Base-by-base conservation (phyloP, 2,329 filamentous ascomycete genomes). In the Celoporthe dispersa region DNA sequence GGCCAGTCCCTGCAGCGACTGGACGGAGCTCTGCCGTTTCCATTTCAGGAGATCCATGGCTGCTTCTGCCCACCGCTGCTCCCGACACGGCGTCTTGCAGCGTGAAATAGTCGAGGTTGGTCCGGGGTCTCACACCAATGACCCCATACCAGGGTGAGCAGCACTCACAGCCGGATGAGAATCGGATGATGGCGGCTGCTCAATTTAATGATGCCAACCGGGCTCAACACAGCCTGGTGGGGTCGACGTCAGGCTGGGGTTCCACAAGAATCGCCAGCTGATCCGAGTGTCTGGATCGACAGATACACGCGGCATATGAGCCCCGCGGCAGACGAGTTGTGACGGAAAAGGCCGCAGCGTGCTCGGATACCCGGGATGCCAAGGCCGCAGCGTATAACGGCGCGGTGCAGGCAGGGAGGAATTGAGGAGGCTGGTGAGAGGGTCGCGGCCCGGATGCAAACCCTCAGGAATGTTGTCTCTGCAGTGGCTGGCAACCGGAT, bases 41-140 rank as follows among this genome's bases (percentile, higher is more conserved):
- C 69, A 71, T 57, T 67, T 71, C n/a, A 71, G 53, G n/a, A 69
- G 9, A 57, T 72, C 71, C 71, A 72, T 72, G 7, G 22, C 66
- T 61, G 19, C 31, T 53, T 35, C 19, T 37, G 12, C 2, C 25
- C 35, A 11, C 3, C 19, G 44, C 28, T 33, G 25, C 57, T 60
- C 41, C 9, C n/a, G 1, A 16, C 22, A 28, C 33, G 8, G 9
- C 14, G 14, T n/a, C 37, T 44, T 19, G 28, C 11, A 31, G n/a
- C 4, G 55, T 3, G 14, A 19, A n/a, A 9, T 37, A 31, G 39
- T 61, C 22, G 53, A 25, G 22, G n/a, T 51, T 16, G 14, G 25
- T 19, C 19, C 14, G 16, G 55, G 28, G 39, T 51, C n/a, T 48
- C 44, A 48, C 44, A 53, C 31, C 14, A 6, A 33, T 37, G 33